Conservation (phyloP, 257 asterid genomes). For the Dorcoceras hygrometricum region DNA sequence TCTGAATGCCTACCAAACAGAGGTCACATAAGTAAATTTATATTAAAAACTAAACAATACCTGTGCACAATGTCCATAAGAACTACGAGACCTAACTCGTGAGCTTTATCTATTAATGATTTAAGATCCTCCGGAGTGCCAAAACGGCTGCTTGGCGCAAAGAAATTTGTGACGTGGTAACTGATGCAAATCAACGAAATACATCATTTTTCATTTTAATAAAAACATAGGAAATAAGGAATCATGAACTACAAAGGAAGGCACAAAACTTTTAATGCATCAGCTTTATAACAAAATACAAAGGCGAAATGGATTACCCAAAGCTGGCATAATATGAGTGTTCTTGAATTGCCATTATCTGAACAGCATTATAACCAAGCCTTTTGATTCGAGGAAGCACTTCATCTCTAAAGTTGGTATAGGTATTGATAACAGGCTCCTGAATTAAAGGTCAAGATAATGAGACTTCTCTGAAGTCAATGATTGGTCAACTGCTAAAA, state of each 20-base stretch:
- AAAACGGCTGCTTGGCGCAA: slow-evolving; percentile 99
- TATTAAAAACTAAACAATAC: slow-evolving; percentile 34
- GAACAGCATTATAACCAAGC: slow-evolving; percentile 98
- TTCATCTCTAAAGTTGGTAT: slow-evolving; percentile 86
- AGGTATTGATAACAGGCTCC: slow-evolving; percentile 91
- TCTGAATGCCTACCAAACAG: slow-evolving; percentile 16
- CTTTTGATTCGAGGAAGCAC: slow-evolving; percentile 96
- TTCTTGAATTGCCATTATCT: slow-evolving; percentile 99
- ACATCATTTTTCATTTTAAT: slow-evolving; percentile 27
- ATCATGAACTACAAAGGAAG: slow-evolving; percentile 8
- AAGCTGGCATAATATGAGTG: slow-evolving; percentile 99
- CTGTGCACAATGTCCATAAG: slow-evolving; percentile 99
- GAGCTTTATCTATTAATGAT: slow-evolving; percentile 95
- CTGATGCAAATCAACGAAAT: slow-evolving; percentile 40
- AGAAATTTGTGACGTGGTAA: slow-evolving; percentile 97
- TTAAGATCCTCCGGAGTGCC: slow-evolving; percentile 97
- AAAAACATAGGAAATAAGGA: slow-evolving; percentile 18
- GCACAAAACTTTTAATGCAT: slow-evolving; percentile 3
- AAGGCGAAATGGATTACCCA: slow-evolving; percentile 54
- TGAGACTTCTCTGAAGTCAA: slow-evolving; percentile 14
- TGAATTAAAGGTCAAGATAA: slow-evolving; percentile 34
- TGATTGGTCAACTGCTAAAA: not conserved
- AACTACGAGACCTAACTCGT: slow-evolving; percentile 87
- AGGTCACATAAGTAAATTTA: slow-evolving; percentile 6
- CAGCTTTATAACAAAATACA: slow-evolving; percentile 14